Conservation (phyloP, 2,329 filamentous ascomycete species). For the Colletotrichum godetiae region DNA sequence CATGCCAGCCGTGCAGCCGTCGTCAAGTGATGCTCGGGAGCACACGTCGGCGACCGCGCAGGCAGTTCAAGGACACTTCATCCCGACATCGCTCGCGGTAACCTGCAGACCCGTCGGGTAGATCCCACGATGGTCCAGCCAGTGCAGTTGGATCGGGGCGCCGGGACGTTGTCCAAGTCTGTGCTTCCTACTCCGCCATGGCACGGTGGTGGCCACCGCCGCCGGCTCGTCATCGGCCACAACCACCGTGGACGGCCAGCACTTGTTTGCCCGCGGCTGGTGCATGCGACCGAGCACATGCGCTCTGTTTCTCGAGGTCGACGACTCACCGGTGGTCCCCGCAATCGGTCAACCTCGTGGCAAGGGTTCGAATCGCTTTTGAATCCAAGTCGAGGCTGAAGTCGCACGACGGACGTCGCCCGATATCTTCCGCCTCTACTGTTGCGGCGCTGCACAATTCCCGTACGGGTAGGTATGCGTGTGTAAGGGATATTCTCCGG, state of each 20-base stretch:
- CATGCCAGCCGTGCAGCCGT: conserved; percentile 19
- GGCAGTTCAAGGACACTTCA: conserved; percentile 1
- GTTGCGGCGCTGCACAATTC: background rate
- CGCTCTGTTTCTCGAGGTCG: background rate
- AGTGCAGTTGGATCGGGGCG: conserved; percentile 5
- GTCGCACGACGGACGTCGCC: conserved; percentile 18
- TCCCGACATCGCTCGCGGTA: conserved; percentile 20
- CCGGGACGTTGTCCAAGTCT: conserved; percentile 12
- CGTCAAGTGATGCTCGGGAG: conserved; percentile 4
- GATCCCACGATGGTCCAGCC: conserved; percentile 12
- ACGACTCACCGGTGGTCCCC: conserved; percentile 8
- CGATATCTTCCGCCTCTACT: background rate
- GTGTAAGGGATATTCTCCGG: conserved; percentile 22
- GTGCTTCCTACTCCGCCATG: conserved; percentile 20
- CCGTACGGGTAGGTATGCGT: conserved; percentile 4
- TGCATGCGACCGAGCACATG: background rate
- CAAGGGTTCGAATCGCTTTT: background rate
- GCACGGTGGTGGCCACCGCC: conserved; percentile 10
- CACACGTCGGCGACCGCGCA: background rate
- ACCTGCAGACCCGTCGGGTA: conserved; percentile 21
- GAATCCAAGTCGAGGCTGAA: conserved; percentile 1
- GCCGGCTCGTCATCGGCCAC: conserved; percentile 4
- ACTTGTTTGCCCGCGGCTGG: background rate
- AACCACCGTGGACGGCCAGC: background rate
- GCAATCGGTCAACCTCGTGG: conserved; percentile 7